A percentile compares a stretch with the other conserved stretches of the same genome.
Evolutionary conservation across 108 stramenopile genomes (phyloP).

Genomic region (Cafeteria roenbergensis): DNA sequence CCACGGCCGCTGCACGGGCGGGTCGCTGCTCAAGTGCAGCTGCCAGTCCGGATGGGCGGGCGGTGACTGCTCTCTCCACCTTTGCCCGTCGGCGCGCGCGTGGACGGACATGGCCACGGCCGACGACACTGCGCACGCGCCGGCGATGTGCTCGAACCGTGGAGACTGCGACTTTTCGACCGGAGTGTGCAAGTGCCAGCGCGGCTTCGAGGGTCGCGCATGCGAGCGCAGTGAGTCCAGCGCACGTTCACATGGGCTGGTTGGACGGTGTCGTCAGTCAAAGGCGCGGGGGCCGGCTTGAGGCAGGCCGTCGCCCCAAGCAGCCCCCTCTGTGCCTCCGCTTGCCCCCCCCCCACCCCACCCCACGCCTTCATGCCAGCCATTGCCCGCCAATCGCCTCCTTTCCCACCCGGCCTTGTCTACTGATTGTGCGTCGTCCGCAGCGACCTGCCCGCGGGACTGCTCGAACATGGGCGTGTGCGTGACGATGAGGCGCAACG

Average conservation of each 20-base stretch:
- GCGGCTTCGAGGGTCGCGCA: neutral
- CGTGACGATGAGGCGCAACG: neutral
- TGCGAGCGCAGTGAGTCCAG: conserved; percentile 6
- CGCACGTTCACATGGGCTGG: no score
- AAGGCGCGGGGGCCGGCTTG: no score
- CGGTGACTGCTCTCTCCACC: neutral
- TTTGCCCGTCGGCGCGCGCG: neutral
- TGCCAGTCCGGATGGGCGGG: neutral
- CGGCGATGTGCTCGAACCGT: neutral
- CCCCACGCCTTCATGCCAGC: no score
- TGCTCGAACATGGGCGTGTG: neutral
- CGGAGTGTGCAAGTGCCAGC: neutral
- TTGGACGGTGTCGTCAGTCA: no score
- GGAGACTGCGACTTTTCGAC: conserved; percentile 1
- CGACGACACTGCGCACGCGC: neutral
- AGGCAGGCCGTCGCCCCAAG: no score
- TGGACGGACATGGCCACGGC: neutral
- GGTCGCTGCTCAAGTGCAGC: neutral
- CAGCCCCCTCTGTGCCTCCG: no score
- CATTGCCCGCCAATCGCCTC: no score
- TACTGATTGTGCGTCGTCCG: no score
- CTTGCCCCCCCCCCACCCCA: no score
- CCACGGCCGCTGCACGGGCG: conserved; percentile 4
- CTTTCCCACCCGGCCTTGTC: no score
- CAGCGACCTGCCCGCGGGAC: neutral